A percentile compares a stretch with the other conserved stretches of the same genome.
These are phyloP conservation scores for Aspergillus novoparasiticus DNA, from an alignment of 2,329 filamentous ascomycete species.

Conservation along the genomic window DNA sequence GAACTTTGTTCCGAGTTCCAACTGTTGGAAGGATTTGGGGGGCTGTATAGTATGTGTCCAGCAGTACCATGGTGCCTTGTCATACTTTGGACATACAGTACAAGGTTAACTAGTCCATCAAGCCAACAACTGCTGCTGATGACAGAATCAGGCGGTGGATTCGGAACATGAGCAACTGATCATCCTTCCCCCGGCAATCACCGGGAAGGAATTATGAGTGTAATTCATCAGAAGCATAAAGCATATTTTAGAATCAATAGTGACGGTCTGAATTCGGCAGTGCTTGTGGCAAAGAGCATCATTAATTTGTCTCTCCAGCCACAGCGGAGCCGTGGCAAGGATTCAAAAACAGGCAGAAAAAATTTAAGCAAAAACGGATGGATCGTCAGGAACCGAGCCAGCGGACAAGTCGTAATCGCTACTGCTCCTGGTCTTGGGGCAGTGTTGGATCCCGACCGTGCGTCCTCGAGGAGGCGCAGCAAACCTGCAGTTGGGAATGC, in stretches of 20 bases:
- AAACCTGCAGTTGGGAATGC: not conserved
- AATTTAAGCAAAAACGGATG: not conserved
- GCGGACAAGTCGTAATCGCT: slow-evolving; percentile 1
- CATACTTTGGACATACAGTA: not conserved
- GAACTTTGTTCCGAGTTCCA: not conserved
- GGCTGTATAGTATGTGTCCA: not conserved
- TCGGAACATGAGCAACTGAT: not conserved
- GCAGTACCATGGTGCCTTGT: not conserved
- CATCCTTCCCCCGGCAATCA: not conserved
- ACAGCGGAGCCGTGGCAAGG: slow-evolving; percentile 3
- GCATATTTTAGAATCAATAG: not conserved
- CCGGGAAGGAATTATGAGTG: not conserved
- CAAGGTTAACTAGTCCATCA: not conserved
- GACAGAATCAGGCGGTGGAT: not conserved
- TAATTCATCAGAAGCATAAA: not conserved
- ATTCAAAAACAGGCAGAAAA: slow-evolving; percentile 1
- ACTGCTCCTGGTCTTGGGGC: not conserved
- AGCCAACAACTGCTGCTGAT: not conserved
- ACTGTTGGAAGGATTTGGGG: not conserved
- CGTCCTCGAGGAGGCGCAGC: not conserved
- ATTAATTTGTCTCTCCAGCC: not conserved
- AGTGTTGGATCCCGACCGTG: not conserved
- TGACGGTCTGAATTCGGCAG: not conserved
- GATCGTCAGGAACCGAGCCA: slow-evolving; percentile 8
- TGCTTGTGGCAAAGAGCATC: not conserved